These are phyloP conservation scores for Coniferiporia weirii DNA, from an alignment of 1,284 basidiomycete genomes.

Conservation along the genomic window DNA sequence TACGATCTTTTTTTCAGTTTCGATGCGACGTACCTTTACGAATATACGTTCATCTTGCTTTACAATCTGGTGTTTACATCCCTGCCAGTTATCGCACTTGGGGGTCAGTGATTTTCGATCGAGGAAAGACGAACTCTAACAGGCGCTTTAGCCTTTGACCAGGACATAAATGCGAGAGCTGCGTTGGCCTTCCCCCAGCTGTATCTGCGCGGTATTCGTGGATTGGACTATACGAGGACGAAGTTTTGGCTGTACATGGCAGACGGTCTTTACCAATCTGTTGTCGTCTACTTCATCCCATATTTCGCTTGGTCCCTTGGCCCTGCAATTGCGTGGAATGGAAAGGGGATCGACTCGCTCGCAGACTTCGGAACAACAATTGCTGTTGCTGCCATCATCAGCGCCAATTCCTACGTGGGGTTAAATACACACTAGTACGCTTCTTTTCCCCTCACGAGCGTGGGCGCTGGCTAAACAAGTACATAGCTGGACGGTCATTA, in stretches of 20 bases:
- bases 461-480: slow-evolving; percentile 17
- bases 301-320: slow-evolving; percentile 73
- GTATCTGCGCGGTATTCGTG: slow-evolving; percentile 89
- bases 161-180: slow-evolving; percentile 89
- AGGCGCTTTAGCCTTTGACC: slow-evolving; percentile 73
- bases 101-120: slow-evolving; percentile 47
- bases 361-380: slow-evolving; percentile 93
- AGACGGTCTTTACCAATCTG: slow-evolving; percentile 92
- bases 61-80: slow-evolving; percentile 95
- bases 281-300: slow-evolving; percentile 87
- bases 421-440: slow-evolving; percentile 84
- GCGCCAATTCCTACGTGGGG: slow-evolving; percentile 86
- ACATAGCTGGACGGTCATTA: slow-evolving; percentile 81
- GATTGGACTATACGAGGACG: slow-evolving; percentile 85
- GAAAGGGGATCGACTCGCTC: slow-evolving; percentile 71
- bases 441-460: neutral
- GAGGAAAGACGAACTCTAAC: slow-evolving; percentile 3
- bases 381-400: slow-evolving; percentile 79
- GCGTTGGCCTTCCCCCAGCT: slow-evolving; percentile 90
- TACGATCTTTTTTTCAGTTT: slow-evolving; percentile 50
- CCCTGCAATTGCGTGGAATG: slow-evolving; percentile 61
- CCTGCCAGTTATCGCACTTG: slow-evolving; percentile 85
- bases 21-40: slow-evolving; percentile 92
- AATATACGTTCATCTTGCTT: slow-evolving; percentile 90
- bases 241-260: slow-evolving; percentile 96